These are phyloP conservation scores for Kentomonas sorsogonicus DNA, from an alignment of 208 protist genomes.

Conservation along the genomic window DNA sequence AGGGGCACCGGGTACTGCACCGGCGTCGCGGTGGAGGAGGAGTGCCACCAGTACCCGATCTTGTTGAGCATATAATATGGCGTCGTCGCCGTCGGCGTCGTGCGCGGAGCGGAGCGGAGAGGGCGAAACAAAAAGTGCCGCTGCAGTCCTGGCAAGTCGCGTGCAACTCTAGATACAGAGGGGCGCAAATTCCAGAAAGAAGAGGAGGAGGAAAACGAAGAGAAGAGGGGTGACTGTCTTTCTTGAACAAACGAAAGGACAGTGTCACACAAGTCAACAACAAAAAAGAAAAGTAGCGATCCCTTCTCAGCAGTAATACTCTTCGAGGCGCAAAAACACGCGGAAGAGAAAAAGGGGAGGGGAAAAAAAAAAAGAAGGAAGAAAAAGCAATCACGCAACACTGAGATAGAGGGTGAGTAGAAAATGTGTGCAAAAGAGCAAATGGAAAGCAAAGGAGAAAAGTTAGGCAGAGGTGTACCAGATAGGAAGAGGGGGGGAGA, in stretches of 20 bases:
- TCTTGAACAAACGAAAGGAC: too few species aligned
- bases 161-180: neutral
- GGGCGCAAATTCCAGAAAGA: too few species aligned
- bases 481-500: neutral
- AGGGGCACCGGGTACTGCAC: slow-evolving; percentile 33
- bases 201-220: too few species aligned
- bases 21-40: slow-evolving; percentile 23
- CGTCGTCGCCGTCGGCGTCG: too few species aligned
- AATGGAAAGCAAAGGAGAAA: neutral
- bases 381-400: neutral
- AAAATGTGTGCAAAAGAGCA: neutral
- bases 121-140: neutral
- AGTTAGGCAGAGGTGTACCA: neutral
- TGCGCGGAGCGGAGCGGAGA: neutral
- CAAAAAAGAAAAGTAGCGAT: too few species aligned
- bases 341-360: neutral
- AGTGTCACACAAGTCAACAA: too few species aligned
- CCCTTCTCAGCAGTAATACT: neutral
- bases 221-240: too few species aligned
- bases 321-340: neutral
- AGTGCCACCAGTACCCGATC: slow-evolving; percentile 27
- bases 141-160: neutral
- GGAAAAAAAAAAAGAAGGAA: neutral
- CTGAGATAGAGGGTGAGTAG: neutral
- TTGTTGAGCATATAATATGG: slow-evolving; percentile 21